Evolutionary conservation across 2,329 filamentous ascomycete species (phyloP).

Genomic region (Alternaria novae-zelandiae): DNA sequence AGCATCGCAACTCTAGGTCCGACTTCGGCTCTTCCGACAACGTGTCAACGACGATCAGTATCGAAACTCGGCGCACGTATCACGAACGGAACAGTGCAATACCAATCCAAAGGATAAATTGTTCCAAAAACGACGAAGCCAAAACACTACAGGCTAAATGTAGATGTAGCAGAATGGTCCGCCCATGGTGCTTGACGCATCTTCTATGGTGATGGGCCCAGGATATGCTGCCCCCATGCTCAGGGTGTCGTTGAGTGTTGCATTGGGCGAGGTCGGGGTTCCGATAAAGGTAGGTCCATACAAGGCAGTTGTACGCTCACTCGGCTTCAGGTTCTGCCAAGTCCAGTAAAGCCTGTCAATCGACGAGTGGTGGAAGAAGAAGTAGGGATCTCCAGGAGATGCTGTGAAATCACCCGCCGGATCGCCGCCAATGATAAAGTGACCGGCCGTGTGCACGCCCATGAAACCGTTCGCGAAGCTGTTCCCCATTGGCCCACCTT

Average conservation of each 20-base stretch:
- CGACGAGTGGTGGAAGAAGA: constrained; percentile 51
- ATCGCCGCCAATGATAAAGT: constrained; percentile 56
- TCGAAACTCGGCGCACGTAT: neutral
- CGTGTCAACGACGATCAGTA: neutral
- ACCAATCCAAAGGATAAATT: neutral
- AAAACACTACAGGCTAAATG: constrained; percentile 17
- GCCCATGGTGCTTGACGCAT: constrained; percentile 51
- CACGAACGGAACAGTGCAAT: neutral
- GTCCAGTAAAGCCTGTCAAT: constrained; percentile 54
- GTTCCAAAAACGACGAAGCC: neutral
- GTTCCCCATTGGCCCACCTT: constrained; percentile 35
- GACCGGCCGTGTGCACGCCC: constrained; percentile 56
- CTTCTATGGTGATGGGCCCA: constrained; percentile 42
- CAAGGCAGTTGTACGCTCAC: constrained; percentile 47
- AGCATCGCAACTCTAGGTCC: neutral
- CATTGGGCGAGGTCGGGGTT: constrained; percentile 51
- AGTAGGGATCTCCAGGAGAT: constrained; percentile 55
- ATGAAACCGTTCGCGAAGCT: constrained; percentile 45
- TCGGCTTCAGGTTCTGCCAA: constrained; percentile 55
- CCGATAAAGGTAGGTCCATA: constrained; percentile 51
- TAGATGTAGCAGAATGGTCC: constrained; percentile 57
- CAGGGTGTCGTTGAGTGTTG: constrained; percentile 52
- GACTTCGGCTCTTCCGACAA: neutral
- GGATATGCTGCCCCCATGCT: constrained; percentile 47
- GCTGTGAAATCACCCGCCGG: constrained; percentile 55